A percentile compares a stretch with the other conserved stretches of the same genome.
These are phyloP conservation scores for Tardiomyces depauwii DNA, from an alignment of 1,139 yeast species.

Conservation along the genomic window DNA sequence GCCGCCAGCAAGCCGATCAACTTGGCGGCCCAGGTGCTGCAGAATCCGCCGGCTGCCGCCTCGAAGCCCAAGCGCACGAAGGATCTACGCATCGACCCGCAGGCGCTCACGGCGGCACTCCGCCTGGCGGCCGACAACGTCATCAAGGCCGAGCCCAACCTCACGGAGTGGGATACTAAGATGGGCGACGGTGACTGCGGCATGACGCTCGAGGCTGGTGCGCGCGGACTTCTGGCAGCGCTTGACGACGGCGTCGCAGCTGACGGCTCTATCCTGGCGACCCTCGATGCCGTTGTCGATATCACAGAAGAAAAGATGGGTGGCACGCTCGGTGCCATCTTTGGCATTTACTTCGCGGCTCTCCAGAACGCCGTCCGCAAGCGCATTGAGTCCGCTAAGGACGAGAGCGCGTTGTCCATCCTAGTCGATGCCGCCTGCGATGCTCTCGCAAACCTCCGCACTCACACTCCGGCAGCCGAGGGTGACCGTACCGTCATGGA, in stretches of 20 bases:
- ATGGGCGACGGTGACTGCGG: conserved; percentile 99
- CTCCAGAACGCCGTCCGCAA: conserved; percentile 40
- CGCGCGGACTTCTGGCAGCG: conserved; percentile 49
- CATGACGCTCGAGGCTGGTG: conserved; percentile 76
- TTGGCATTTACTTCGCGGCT: conserved; percentile 70
- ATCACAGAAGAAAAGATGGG: conserved; percentile 87
- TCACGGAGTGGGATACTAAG: conserved; percentile 73
- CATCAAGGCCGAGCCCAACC: conserved; percentile 57
- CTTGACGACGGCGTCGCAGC: conserved; percentile 26
- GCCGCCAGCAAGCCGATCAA: conserved; percentile 6
- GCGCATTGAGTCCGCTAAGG: conserved; percentile 25
- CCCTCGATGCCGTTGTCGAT: conserved; percentile 55
- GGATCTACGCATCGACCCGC: conserved; percentile 28
- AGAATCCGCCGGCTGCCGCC: neutral
- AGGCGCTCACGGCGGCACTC: conserved; percentile 25
- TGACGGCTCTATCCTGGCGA: conserved; percentile 24
- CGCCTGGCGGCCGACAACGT: conserved; percentile 40
- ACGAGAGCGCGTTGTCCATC: conserved; percentile 27
- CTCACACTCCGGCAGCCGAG: conserved; percentile 75
- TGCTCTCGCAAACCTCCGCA: conserved; percentile 53
- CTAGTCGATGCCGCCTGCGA: conserved; percentile 29
- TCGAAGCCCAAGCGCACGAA: conserved; percentile 1
- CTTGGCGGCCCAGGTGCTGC: conserved; percentile 4
- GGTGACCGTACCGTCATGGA: conserved; percentile 88
- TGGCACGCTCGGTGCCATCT: conserved; percentile 91